A percentile compares a stretch with the other conserved stretches of the same genome.
These are phyloP conservation scores for Candida sithepensis DNA, from an alignment of 805 yeast species.

Conservation along the genomic window DNA sequence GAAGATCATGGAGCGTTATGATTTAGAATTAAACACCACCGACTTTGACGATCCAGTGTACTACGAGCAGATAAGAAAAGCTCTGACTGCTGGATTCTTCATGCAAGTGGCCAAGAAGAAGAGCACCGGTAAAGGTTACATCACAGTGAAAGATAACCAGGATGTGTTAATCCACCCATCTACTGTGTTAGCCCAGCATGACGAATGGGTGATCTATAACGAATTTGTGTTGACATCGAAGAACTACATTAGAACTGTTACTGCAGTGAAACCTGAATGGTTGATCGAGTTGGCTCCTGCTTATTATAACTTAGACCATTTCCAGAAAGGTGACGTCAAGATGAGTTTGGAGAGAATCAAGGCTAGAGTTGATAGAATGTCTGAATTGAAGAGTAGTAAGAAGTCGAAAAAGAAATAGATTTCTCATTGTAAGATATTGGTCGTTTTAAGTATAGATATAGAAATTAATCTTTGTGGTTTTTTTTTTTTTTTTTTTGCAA, in stretches of 20 bases:
- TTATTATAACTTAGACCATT: constrained; percentile 61
- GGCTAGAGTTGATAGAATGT: constrained; percentile 43
- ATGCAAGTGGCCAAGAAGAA: constrained; percentile 97
- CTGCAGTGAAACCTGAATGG: constrained; percentile 90
- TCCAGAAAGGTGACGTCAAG: constrained; percentile 67
- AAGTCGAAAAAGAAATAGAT: constrained; percentile 6
- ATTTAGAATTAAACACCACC: constrained; percentile 67
- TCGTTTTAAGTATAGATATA: too few relatives aligned
- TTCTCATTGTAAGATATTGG: too few relatives aligned
- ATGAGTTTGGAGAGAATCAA: constrained; percentile 62
- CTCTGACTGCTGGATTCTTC: constrained; percentile 88
- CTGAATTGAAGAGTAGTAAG: constrained; percentile 23
- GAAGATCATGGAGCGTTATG: constrained; percentile 78
- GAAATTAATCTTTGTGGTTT: too few relatives aligned
- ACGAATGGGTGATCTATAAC: constrained; percentile 92
- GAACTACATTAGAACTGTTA: constrained; percentile 92
- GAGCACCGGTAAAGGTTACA: constrained; percentile 76
- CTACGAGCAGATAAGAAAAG: constrained; percentile 77
- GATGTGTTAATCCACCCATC: constrained; percentile 94
- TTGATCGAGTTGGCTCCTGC: constrained; percentile 74
- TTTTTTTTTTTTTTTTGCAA: neutral
- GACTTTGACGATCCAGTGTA: constrained; percentile 62
- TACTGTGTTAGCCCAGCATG: constrained; percentile 81
- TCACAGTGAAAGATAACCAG: constrained; percentile 93
- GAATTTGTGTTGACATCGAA: constrained; percentile 93